Evolutionary conservation across 2,329 filamentous ascomycete genomes (phyloP), one percentile per base, ranked within the genome.

Genomic region (Aspergillus udagawae): DNA sequence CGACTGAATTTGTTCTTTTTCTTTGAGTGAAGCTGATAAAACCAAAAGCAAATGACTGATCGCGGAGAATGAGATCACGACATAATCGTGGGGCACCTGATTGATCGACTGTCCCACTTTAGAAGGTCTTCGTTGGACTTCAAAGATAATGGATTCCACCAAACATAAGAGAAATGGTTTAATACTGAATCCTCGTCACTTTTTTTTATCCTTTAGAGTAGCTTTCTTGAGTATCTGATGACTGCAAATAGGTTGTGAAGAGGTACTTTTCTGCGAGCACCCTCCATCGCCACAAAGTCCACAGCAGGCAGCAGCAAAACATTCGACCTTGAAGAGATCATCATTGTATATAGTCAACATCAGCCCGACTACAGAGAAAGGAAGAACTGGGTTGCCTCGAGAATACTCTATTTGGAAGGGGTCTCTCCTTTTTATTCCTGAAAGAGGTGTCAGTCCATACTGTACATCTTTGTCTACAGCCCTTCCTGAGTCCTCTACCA

Each of bases 51-150:
- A 21, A 23, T 6, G 10, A 10, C 20, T 12, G 23, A 25, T 10
- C 10, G 44, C 10, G 14, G 20, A 14, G 12, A 45, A 38, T 21
- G 45, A 50, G 28, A 28, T 49, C 45, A 60, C 48, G 58, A 66
- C 63, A 61, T 66, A 64, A 66, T 66, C 60, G 53, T 58, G 49
- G 29, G 54, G 45, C 28, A 41, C 27, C 41, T 20, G 41, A 47
- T 47, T 25, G n/a, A 35, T 35, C 4, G 29, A 32, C 14, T 14
- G 14, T 35, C 14, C 32, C 32, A 17, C 32, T 32, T 32, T 12
- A 14, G 29, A 28, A 3, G 27, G 8, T 14, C 29, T 32, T 14
- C 14, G 29, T 32, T 6, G 20, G 10, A 10, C 9, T 27, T 25
- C 10, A 14, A 47, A 27, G 12, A 27, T 25, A 1, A 7, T 7